Evolutionary conservation across 306 rosid species (phyloP).

Genomic region (Datisca glomerata): DNA sequence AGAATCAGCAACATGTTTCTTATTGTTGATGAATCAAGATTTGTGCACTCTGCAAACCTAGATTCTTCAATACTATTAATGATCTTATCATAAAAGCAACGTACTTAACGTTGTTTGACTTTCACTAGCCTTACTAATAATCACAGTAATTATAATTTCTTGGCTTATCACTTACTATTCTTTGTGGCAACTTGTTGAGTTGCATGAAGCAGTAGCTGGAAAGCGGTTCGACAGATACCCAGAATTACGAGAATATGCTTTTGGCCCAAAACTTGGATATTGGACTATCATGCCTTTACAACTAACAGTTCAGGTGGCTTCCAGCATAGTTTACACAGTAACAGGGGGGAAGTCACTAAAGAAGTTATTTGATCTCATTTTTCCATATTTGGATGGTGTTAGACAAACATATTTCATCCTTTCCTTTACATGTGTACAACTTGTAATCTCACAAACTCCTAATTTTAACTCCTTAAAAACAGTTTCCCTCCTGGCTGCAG

Average conservation of each 20-base stretch:
- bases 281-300: conserved; percentile 51
- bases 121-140: too few relatives aligned
- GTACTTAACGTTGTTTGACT: too few relatives aligned
- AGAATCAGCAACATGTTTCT: too few relatives aligned
- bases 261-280: conserved; percentile 33
- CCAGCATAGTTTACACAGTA: conserved; percentile 44
- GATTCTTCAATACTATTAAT: too few relatives aligned
- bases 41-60: too few relatives aligned
- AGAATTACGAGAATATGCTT: conserved; percentile 36
- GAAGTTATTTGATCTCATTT: conserved; percentile 22
- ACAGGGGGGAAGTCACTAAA: conserved; percentile 65
- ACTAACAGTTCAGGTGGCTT: conserved; percentile 38
- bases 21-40: too few relatives aligned
- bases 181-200: conserved; percentile 39
- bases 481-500: conserved; percentile 40
- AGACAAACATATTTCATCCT: conserved; percentile 40
- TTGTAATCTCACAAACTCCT: conserved; percentile 48
- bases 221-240: conserved; percentile 46
- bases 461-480: conserved; percentile 44
- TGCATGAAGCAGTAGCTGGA: conserved; percentile 48
- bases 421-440: conserved; percentile 22
- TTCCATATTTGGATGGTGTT: neutral
- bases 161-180: conserved; percentile 57
- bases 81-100: too few relatives aligned
- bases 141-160: conserved; percentile 16